phyloP scores from a whole-genome alignment of 495 filamentous ascomycete genomes.

The Corynascus novoguineensis region DNA sequence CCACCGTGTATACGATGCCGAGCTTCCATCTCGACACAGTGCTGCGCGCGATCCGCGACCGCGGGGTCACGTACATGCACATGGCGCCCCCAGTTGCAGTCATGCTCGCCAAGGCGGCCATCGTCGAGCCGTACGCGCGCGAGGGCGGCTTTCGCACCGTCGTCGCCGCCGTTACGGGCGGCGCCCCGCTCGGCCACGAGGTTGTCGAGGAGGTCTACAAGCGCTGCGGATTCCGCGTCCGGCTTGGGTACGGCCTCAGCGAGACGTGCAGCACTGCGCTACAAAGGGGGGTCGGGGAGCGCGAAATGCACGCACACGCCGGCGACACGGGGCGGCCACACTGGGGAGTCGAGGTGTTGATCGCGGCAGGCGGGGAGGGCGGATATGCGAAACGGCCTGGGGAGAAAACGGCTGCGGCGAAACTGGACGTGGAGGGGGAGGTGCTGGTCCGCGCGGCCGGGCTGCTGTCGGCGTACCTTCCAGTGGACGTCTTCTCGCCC shows the following conservation, averaged over 20 bases:
- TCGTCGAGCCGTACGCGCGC: constrained; percentile 54
- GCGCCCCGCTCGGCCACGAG: constrained; percentile 60
- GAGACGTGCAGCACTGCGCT: constrained; percentile 61
- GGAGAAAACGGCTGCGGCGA: constrained; percentile 39
- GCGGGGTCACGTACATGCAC: constrained; percentile 54
- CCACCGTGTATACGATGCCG: constrained; percentile 55
- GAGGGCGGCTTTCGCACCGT: constrained; percentile 39
- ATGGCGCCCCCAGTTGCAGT: constrained; percentile 68
- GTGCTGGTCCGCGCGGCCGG: constrained; percentile 52
- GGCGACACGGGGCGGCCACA: constrained; percentile 57
- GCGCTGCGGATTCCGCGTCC: constrained; percentile 60
- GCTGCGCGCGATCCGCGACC: constrained; percentile 47
- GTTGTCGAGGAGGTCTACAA: constrained; percentile 58
- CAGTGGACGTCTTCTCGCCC: constrained; percentile 24
- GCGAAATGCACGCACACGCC: constrained; percentile 52
- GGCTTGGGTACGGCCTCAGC: constrained; percentile 66
- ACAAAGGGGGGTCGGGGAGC: constrained; percentile 48
- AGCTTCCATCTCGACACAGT: constrained; percentile 53
- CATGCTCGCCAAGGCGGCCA: constrained; percentile 57
- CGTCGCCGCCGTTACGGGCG: constrained; percentile 40
- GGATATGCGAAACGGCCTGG: constrained; percentile 7
- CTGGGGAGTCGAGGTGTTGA: constrained; percentile 50
- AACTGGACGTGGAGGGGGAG: constrained; percentile 53
- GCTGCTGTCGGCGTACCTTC: constrained; percentile 52
- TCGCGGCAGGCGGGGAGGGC: constrained; percentile 45